A percentile compares a stretch with the other conserved stretches of the same genome.
phyloP scores from a whole-genome alignment of 164 flowering plant genomes.

The Macadamia tetraphylla region DNA sequence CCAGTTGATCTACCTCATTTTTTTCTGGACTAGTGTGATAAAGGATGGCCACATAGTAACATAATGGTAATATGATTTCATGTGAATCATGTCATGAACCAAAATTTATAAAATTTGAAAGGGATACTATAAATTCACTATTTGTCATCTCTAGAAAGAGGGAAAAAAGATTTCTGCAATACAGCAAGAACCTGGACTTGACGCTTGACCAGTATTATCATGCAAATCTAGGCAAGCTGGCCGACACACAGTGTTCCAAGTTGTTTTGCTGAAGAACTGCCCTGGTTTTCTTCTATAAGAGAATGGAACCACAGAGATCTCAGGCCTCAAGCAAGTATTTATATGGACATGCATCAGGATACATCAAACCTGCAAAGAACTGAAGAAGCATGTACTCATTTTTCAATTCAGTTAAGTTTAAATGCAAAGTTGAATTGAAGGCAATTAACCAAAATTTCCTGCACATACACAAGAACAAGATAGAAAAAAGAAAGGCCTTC shows the following conservation, averaged over 20 bases:
- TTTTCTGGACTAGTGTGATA: no score
- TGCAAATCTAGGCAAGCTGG: constrained; percentile 11
- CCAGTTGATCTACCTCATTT: no score
- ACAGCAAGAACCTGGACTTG: not conserved
- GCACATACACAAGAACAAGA: no score
- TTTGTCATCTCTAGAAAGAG: no score
- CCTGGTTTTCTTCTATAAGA: constrained; percentile 9
- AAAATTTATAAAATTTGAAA: not conserved
- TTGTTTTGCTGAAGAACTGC: constrained; percentile 5
- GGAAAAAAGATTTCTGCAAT: not conserved
- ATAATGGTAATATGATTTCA: no score
- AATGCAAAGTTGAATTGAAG: no score
- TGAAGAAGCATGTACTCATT: not conserved
- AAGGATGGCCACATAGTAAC: no score
- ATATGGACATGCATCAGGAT: constrained; percentile 21
- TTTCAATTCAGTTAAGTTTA: no score
- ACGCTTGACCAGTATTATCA: constrained; percentile 13
- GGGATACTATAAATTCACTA: not conserved
- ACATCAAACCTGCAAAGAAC: constrained; percentile 24
- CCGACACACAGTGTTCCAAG: constrained; percentile 18
- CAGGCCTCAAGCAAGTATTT: constrained; percentile 23
- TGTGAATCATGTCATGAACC: no score
- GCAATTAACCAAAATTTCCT: no score
- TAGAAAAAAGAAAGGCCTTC: no score
- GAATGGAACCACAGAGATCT: constrained; percentile 19